Base-by-base conservation (phyloP, 1,284 basidiomycete genomes). In the Austropuccinia psidii region DNA sequence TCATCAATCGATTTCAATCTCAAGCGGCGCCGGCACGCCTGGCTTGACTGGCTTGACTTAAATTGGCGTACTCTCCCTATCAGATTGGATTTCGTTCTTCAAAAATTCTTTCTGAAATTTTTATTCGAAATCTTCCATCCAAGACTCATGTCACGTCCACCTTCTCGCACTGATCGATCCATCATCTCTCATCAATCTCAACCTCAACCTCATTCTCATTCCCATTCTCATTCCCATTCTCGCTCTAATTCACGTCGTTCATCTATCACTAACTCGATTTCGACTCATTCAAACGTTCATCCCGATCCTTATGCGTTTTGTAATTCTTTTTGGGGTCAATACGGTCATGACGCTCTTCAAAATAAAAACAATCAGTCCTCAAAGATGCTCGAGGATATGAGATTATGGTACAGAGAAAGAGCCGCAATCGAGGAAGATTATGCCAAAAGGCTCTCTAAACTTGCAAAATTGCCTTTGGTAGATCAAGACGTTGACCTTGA, bases 371-470 rank as follows among this genome's bases (percentile, higher is more conserved):
- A 37, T 39, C 69, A 72, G 27, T 70, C 67, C 31, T 60, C 67
- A 11, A 72, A 62, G 39, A 60, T 72, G 33, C 57, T 72, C 27
- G 69, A 72, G 4, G 58, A 72, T 19, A 33, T 72, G 19, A 62
- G 69, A 72, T 24, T 50, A 15, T 72, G 69, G 69, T 72, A 72
- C 57, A 72, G 62, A 35, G 69, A 72, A 62, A 21, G 90, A 77
- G 87, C 90, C 11, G 77, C 84, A 35, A 93, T 98, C 76, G 94
- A 98, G 80, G 94, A 97, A 77, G 95, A 98, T 39, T 98, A 98
- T 79, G 88, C 94, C 2, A 94, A 93, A 82, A 86, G 89, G 43
- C 80, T 99, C 11, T 83, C 85, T 27, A 93, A 91, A 81, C 84
- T 98, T 29, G 85, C 92, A 35, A 95, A 91, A 81, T 80, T 84